Conservation (phyloP, 2,329 filamentous ascomycete genomes). For the Fusarium sp. region DNA sequence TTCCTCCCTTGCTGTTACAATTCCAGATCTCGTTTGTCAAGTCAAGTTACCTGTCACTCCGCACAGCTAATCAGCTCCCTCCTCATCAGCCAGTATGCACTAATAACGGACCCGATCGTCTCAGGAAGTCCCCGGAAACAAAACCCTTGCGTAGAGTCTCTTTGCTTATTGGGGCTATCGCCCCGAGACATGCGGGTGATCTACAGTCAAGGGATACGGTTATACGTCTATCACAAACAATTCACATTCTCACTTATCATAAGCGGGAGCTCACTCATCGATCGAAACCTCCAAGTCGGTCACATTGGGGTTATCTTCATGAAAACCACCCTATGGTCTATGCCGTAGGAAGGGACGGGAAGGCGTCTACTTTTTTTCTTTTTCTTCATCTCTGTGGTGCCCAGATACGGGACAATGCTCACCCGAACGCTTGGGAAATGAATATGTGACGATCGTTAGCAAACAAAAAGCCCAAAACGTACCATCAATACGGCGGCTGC, state of each 20-base stretch:
- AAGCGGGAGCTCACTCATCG: background rate
- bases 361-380: background rate
- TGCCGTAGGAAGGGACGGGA: background rate
- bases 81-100: too few relatives aligned
- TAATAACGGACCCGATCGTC: background rate
- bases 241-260: constrained; percentile 29
- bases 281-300: background rate
- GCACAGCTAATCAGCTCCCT: too few relatives aligned
- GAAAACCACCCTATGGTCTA: background rate
- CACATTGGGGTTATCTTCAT: background rate
- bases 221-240: constrained; percentile 30
- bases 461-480: background rate
- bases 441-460: constrained; percentile 1
- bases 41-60: background rate
- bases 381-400: too few relatives aligned
- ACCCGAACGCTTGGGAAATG: constrained; percentile 6
- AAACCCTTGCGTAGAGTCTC: constrained; percentile 9
- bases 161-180: constrained; percentile 11
- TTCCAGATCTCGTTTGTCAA: background rate
- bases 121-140: background rate
- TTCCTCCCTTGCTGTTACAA: constrained; percentile 16
- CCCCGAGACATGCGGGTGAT: constrained; percentile 33
- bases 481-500: background rate
- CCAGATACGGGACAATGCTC: background rate
- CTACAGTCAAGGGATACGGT: constrained; percentile 26